Evolutionary conservation across 2,329 filamentous ascomycete genomes (phyloP), one percentile per base, ranked within the genome.

Genomic region (Colletotrichum coccodes): DNA sequence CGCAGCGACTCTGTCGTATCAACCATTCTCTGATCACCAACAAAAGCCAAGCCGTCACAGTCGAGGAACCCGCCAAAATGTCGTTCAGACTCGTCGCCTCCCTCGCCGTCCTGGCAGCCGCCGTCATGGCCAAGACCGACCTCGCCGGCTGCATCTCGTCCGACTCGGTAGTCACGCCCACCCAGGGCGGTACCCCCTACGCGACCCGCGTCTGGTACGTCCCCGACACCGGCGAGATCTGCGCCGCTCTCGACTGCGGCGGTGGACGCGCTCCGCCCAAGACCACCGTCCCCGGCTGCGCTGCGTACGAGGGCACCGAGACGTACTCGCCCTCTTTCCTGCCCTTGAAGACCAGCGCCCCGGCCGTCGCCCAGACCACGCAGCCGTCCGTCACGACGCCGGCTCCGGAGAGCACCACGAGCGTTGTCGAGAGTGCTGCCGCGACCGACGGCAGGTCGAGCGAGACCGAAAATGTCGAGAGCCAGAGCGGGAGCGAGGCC

Each of bases 201-300:
- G 82, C 83, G 49, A 85, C 82, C 63, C 69, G 85, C 53, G 78
- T 89, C 73, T 92, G 84, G 83, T 91, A 88, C 77, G 85, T 90
- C 60, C 89, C 89, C 2, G 88, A 80, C 72, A 88, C 86, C 21
- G 89, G 89, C 75, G 89, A 92, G 81, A 82, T 92, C 75, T 92
- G 90, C 84, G 82, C 82, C 12, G 75, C 88, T 70, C 83, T 90
- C 72, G 90, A 92, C 84, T 92, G 90, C 78, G 90, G 90, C 66
- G 90, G 90, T 71, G 90, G 90, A 63, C 84, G 86, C 52, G 90
- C 89, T 9, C 88, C 90, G 3, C 86, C 89, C 69, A 91, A 89
- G 82, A 88, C 86, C 18, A 86, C 84, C 30, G 86, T 89, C 26
- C 90, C 90, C 1, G 90, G 90, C 3, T 92, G 90, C 74, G 74